Percentiles rank a stretch among this genome's conserved stretches.
phyloP scores from a whole-genome alignment of 139 green algal genomes.

The Eudorina sp. region DNA sequence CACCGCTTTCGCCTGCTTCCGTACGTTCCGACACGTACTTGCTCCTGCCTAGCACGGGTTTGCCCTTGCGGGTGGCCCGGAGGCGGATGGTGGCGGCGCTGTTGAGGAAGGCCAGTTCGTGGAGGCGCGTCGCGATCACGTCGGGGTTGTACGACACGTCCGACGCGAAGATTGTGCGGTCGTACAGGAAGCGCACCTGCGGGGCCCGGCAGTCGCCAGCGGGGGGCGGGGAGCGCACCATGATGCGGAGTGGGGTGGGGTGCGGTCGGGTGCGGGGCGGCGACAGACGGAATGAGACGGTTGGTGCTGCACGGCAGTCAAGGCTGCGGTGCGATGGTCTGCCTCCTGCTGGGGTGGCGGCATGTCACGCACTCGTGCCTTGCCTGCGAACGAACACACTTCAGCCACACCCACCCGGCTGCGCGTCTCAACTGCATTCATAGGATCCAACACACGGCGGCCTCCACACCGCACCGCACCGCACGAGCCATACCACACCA shows the following conservation, averaged over 20 bases:
- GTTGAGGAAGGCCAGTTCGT: conserved; percentile 98
- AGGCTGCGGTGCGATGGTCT: too few relatives aligned
- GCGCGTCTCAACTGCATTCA: too few relatives aligned
- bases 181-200: conserved; percentile 89
- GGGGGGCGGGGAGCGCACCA: too few relatives aligned
- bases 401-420: too few relatives aligned
- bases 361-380: too few relatives aligned
- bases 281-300: too few relatives aligned
- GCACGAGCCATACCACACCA: background rate
- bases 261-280: too few relatives aligned
- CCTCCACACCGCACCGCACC: background rate
- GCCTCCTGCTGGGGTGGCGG: too few relatives aligned
- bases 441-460: background rate
- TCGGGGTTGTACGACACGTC: conserved; percentile 82
- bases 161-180: conserved; percentile 83
- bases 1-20: background rate
- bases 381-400: too few relatives aligned
- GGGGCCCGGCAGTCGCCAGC: too few relatives aligned
- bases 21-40: background rate
- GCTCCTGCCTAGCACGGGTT: conserved; percentile 14
- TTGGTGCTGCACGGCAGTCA: too few relatives aligned
- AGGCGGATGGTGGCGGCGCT: conserved; percentile 66
- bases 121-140: conserved; percentile 85
- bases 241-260: too few relatives aligned
- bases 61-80: conserved; percentile 5